Base-by-base conservation (phyloP, 345 rosid genomes). In the Populus alba region DNA sequence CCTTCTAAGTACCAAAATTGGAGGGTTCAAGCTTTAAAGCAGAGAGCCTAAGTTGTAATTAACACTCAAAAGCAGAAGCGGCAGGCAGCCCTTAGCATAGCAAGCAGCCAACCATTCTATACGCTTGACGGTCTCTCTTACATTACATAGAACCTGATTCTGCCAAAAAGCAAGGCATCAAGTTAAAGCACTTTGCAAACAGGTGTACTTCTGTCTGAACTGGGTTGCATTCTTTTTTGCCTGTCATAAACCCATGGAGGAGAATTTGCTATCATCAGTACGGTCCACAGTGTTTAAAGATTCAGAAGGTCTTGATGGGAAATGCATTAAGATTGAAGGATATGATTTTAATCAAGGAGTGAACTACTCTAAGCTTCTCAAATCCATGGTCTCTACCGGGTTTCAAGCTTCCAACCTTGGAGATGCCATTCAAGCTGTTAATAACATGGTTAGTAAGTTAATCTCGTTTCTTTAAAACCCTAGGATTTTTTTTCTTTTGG, bases 321-420 rank as follows among this genome's bases (percentile, higher is more conserved):
- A 87, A 70, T 85, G 86, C 79, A 65, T 75, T 6, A 86, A 89
- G 77, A 90, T 92, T 41, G 87, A 94, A 77, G 98, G 98, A 29
- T 94, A 92, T 77, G 95, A 92, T 82, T 96, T 96, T 87, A 91
- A 92, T 55, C 73, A 87, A 27, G 97, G 98, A 37, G 85, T 92
- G 0, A 79, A 90, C 70, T 89, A 80, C 71, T 68, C 74, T 8
- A 77, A 79, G 83, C 91, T 96, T 78, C 87, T 96, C 68, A 83
- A 84, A 61, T 94, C 97, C 75, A 83, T 96, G 95, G 73, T 86
- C 78, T 88, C 97, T 66, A 92, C 97, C 61, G 99, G 97, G 10
- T 96, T 94, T 80, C 99, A 96, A 84, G 98, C 97, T 70, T 90
- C 99, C n/a, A 94, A 96, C 78, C 90, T 96, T 65, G 97, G 97